These are phyloP conservation scores for Chlamydomonas asymmetrica DNA, from an alignment of 139 green algal genomes.

Conservation along the genomic window DNA sequence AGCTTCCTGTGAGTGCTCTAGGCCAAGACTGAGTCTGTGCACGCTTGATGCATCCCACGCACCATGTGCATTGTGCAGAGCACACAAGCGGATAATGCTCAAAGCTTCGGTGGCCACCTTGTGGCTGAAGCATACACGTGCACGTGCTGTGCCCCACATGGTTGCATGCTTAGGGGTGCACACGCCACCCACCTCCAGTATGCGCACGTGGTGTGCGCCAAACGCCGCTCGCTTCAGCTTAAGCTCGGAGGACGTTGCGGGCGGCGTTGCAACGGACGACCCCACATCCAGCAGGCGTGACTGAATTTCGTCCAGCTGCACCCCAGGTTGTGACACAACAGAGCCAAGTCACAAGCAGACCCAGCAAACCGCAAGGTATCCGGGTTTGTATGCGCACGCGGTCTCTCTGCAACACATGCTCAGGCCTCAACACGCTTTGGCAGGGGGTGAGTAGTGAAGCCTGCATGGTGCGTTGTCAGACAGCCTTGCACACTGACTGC, in stretches of 20 bases:
- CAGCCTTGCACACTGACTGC: not conserved
- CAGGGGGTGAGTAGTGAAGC: not conserved
- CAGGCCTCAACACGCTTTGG: not conserved
- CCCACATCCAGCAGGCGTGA: slow-evolving; percentile 91
- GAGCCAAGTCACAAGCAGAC: too few species aligned
- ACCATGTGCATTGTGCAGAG: too few species aligned
- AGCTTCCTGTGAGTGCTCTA: too few species aligned
- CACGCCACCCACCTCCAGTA: slow-evolving; percentile 70
- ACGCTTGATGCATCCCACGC: too few species aligned
- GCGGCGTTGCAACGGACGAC: slow-evolving; percentile 87
- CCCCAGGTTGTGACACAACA: not conserved
- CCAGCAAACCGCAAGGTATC: too few species aligned
- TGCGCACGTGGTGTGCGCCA: slow-evolving; percentile 15
- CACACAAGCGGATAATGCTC: not conserved
- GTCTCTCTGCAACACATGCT: not conserved
- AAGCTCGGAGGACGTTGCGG: slow-evolving; percentile 39
- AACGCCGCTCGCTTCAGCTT: slow-evolving; percentile 80
- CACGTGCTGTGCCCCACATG: not conserved
- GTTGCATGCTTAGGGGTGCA: not conserved
- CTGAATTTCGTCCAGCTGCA: slow-evolving; percentile 84
- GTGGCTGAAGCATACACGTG: not conserved
- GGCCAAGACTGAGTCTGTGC: too few species aligned
- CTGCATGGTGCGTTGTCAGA: not conserved
- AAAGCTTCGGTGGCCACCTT: not conserved
- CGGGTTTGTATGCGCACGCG: not conserved